Evolutionary conservation across 164 flowering plant genomes (phyloP).

Genomic region (Macadamia integrifolia): DNA sequence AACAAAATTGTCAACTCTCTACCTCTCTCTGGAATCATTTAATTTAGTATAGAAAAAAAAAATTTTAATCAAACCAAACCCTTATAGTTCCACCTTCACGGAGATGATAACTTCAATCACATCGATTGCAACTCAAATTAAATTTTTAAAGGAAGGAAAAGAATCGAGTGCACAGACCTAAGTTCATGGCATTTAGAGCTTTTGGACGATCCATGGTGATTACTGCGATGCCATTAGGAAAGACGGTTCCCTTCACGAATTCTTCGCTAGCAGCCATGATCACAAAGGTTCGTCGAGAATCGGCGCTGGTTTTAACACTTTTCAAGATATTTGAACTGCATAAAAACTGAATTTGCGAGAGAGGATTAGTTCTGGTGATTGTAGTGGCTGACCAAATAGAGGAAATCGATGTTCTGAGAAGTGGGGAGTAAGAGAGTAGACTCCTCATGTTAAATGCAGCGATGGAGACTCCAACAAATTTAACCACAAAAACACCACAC

Average conservation of each 20-base stretch:
- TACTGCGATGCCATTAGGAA: constrained; percentile 80
- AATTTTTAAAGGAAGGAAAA: not conserved
- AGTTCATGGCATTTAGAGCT: constrained; percentile 92
- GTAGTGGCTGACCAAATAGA: not conserved
- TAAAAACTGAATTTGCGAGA: not conserved
- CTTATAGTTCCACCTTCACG: not conserved
- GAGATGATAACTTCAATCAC: not conserved
- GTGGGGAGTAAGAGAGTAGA: not conserved
- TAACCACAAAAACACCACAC: no score
- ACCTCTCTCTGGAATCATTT: no score
- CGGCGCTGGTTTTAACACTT: constrained; percentile 9
- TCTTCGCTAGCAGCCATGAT: constrained; percentile 60
- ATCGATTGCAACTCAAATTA: not conserved
- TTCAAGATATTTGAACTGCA: not conserved
- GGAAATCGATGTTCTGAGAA: not conserved
- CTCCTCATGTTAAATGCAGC: not conserved
- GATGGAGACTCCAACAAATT: no score
- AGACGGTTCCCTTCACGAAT: constrained; percentile 71
- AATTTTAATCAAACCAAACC: no score
- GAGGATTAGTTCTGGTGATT: not conserved
- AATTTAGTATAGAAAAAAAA: no score
- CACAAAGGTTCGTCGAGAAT: constrained; percentile 27
- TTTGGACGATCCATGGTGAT: constrained; percentile 96
- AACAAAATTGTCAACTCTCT: no score
- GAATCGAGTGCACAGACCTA: constrained; percentile 30